A percentile compares a stretch with the other conserved stretches of the same genome.
These are phyloP conservation scores for Exophiala lecanii-corni DNA, from an alignment of 2,329 filamentous ascomycete genomes.

Conservation along the genomic window DNA sequence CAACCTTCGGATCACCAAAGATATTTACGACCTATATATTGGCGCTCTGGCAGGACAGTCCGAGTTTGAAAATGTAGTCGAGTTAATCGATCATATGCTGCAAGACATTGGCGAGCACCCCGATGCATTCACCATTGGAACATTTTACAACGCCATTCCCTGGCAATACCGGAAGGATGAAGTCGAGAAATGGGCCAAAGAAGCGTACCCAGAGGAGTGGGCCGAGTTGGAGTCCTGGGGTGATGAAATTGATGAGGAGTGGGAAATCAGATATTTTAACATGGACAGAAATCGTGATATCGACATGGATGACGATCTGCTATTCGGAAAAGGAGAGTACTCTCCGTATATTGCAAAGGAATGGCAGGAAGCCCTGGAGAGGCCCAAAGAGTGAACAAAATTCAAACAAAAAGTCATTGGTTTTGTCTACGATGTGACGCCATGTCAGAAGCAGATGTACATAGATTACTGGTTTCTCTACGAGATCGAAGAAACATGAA, in stretches of 20 bases:
- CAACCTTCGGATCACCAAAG: conserved; percentile 71
- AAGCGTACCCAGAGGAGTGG: conserved; percentile 67
- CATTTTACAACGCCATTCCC: conserved; percentile 69
- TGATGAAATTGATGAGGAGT: conserved; percentile 27
- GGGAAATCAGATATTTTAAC: conserved; percentile 27
- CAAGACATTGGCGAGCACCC: conserved; percentile 62
- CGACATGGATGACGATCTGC: conserved; percentile 22
- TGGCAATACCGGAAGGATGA: conserved; percentile 60
- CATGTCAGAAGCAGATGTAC: too few relatives aligned
- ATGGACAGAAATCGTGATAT: conserved; percentile 22
- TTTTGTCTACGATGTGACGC: too few relatives aligned
- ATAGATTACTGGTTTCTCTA: too few relatives aligned
- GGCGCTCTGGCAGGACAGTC: conserved; percentile 71
- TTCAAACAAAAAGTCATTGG: too few relatives aligned
- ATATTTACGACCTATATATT: conserved; percentile 72
- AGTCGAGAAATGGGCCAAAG: conserved; percentile 69
- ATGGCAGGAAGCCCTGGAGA: conserved; percentile 15
- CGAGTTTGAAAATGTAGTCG: conserved; percentile 62
- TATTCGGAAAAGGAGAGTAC: conserved; percentile 24
- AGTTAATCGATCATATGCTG: conserved; percentile 63
- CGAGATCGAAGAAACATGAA: too few relatives aligned
- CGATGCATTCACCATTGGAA: conserved; percentile 65
- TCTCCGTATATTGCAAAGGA: conserved; percentile 20
- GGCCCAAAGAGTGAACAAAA: conserved; percentile 7
- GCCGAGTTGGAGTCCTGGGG: conserved; percentile 49